phyloP scores from a whole-genome alignment of 2,329 filamentous ascomycete genomes.

The Laburnicola sp. region DNA sequence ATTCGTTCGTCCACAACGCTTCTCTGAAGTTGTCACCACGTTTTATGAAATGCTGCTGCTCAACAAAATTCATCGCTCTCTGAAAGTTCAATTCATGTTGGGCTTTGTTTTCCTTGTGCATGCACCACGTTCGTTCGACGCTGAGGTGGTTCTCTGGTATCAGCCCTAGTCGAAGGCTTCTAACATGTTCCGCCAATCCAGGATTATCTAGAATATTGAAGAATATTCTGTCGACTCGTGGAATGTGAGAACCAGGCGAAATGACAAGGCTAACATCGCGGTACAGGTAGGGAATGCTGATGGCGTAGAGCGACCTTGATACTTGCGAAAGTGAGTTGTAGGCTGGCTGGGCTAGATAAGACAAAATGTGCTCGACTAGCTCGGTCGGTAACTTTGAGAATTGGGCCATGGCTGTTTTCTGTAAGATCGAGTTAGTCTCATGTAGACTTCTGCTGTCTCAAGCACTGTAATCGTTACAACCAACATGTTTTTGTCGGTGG shows the following conservation, averaged over 20 bases:
- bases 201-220: constrained; percentile 23
- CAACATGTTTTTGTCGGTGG: too few relatives aligned
- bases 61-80: constrained; percentile 16
- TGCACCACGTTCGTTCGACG: constrained; percentile 20
- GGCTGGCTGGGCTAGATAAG: constrained; percentile 23
- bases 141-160: constrained; percentile 14
- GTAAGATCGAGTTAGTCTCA: too few relatives aligned
- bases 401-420: constrained; percentile 20
- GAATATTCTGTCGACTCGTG: constrained; percentile 32
- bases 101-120: constrained; percentile 19
- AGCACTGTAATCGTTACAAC: too few relatives aligned
- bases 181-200: constrained; percentile 22
- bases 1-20: constrained; percentile 26
- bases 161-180: constrained; percentile 26
- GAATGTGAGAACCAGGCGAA: constrained; percentile 17
- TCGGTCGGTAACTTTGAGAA: constrained; percentile 27
- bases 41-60: constrained; percentile 20
- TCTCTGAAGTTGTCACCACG: constrained; percentile 21
- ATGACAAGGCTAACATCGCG: constrained; percentile 29
- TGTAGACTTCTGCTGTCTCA: too few relatives aligned
- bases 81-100: constrained; percentile 17
- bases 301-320: constrained; percentile 16
- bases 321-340: constrained; percentile 19
- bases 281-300: constrained; percentile 26
- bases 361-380: constrained; percentile 28